phyloP scores from a whole-genome alignment of 108 stramenopile genomes.

The Skeletonema menzelii region DNA sequence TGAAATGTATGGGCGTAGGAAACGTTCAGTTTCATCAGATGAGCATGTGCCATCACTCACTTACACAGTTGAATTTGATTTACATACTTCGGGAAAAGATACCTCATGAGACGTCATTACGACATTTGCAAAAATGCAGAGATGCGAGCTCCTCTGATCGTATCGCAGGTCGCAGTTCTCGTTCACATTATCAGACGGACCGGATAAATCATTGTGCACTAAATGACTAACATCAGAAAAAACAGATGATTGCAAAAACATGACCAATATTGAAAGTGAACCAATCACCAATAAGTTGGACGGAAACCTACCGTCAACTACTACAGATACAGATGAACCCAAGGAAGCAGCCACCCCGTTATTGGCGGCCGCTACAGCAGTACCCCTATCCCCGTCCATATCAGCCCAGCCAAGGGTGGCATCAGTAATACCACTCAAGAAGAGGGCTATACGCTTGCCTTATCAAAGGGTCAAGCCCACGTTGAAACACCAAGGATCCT shows the following conservation, averaged over 20 bases:
- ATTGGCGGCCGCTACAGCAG: not conserved
- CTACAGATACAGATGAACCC: too few relatives aligned
- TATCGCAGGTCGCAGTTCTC: too few relatives aligned
- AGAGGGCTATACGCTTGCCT: not conserved
- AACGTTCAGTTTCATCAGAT: too few relatives aligned
- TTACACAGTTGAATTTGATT: too few relatives aligned
- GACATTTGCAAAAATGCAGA: too few relatives aligned
- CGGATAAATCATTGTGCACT: too few relatives aligned
- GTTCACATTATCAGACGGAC: too few relatives aligned
- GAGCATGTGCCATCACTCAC: too few relatives aligned
- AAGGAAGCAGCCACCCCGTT: not conserved
- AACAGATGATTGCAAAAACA: not conserved
- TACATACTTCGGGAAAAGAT: too few relatives aligned
- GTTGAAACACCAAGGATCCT: constrained; percentile 4
- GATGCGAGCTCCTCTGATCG: too few relatives aligned
- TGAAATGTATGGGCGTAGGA: too few relatives aligned
- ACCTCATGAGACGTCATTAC: too few relatives aligned
- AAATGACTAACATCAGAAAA: not conserved
- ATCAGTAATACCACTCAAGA: not conserved
- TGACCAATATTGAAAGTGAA: not conserved
- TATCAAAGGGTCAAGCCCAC: not conserved
- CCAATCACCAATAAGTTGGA: not conserved
- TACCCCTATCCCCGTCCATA: not conserved
- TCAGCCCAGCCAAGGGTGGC: not conserved
- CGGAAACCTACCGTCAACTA: not conserved